Base-by-base conservation (phyloP, 257 asterid species). In the Craterostigma plantagineum region DNA sequence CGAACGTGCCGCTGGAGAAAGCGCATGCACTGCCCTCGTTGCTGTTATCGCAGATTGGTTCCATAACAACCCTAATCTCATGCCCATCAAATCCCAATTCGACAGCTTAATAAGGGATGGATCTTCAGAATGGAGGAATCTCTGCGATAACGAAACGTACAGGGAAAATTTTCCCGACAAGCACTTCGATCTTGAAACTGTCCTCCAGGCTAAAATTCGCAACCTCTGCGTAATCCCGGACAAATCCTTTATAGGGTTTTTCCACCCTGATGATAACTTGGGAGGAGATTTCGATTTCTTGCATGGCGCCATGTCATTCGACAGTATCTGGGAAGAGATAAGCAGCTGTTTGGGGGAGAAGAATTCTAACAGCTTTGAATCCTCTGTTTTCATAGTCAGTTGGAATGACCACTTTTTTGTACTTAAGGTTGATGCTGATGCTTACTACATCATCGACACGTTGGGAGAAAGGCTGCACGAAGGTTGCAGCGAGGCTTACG, bases 331-430 rank as follows among this genome's bases (percentile, higher is more conserved):
- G 98, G 93, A 82, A 11, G 95, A 87, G 72, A 74, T 87, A 17
- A 68, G 69, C 46, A 52, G 35, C 16, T 58, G 62, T 4, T 68
- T n/a, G n/a, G n/a, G n/a, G n/a, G n/a, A n/a, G n/a, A n/a, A n/a
- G n/a, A n/a, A n/a, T n/a, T n/a, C n/a, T n/a, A n/a, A n/a, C n/a
- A n/a, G n/a, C n/a, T n/a, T n/a, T n/a, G n/a, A n/a, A n/a, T n/a
- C n/a, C n/a, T n/a, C n/a, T n/a, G 79, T 87, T 36, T 87, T 71
- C 60, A 72, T 87, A 4, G 73, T 87, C 44, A 87, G 98, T 53
- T 87, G 98, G 98, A 87, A 87, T 11, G 98, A 87, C 50, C 98
- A 87, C 55, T 87, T 87, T 53, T 87, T 87, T 42, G 72, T 87
- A 41, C 91, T 87, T 9, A 87, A 79, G 65, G 85, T 82, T 9